Conservation (phyloP, 1,284 basidiomycete species). For the Exsudoporus floridanus region DNA sequence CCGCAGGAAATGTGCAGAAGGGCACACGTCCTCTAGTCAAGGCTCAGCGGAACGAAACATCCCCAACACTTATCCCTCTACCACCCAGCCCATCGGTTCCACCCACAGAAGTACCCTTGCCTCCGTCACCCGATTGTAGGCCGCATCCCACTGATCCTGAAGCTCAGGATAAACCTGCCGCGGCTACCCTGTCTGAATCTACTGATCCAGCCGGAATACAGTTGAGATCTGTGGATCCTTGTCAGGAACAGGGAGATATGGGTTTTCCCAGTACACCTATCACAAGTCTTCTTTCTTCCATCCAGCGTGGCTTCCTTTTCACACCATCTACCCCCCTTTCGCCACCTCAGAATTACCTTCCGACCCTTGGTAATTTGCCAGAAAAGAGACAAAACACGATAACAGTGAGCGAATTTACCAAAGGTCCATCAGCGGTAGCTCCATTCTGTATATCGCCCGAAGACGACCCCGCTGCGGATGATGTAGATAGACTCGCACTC, state of each 20-base stretch:
- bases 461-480: conserved; percentile 9
- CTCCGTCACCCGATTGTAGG: conserved; percentile 27
- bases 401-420: conserved; percentile 2
- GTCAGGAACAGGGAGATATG: conserved; percentile 2
- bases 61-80: conserved; percentile 30
- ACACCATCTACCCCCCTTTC: conserved; percentile 60
- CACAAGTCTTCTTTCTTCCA: conserved; percentile 63
- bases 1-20: conserved; percentile 7
- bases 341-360: conserved; percentile 51
- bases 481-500: conserved; percentile 29
- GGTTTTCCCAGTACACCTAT: conserved; percentile 56
- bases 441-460: conserved; percentile 17
- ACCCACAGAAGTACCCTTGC: conserved; percentile 29
- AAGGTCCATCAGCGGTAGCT: background rate
- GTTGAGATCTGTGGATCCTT: background rate
- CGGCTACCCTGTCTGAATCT: background rate
- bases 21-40: conserved; percentile 16
- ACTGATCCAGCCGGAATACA: background rate
- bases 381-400: conserved; percentile 26
- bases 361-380: conserved; percentile 11
- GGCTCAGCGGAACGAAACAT: conserved; percentile 13
- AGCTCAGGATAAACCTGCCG: conserved; percentile 2
- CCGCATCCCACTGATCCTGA: conserved; percentile 1
- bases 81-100: conserved; percentile 30
- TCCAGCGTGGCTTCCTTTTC: conserved; percentile 66